Conservation (phyloP, 2,329 filamentous ascomycete species). For the Chrysoporthe cubensis region DNA sequence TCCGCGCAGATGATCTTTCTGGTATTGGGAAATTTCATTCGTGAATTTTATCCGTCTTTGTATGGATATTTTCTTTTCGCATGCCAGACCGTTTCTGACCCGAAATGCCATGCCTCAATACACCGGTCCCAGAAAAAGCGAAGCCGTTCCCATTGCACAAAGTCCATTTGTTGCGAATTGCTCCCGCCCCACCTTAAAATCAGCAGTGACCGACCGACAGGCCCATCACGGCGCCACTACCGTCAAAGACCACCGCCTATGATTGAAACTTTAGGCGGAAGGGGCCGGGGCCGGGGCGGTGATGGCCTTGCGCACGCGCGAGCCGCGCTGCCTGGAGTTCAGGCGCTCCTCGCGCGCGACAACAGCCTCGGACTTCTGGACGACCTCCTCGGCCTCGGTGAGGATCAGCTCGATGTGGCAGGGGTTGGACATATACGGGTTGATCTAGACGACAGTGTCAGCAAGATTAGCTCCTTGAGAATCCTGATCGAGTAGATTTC, state of each 20-base stretch:
- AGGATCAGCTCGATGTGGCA: conserved; percentile 99
- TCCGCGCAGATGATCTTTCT: conserved; percentile 15
- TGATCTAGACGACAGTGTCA: conserved; percentile 71
- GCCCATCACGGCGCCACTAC: conserved; percentile 39
- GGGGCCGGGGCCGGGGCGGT: conserved; percentile 44
- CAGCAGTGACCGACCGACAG: conserved; percentile 37
- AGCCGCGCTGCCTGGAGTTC: conserved; percentile 89
- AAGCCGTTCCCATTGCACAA: conserved; percentile 30
- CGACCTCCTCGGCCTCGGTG: conserved; percentile 94
- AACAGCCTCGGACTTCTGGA: conserved; percentile 82
- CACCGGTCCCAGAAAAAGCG: conserved; percentile 31
- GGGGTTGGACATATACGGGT: conserved; percentile 99
- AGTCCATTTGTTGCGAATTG: conserved; percentile 24
- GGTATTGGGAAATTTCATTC: conserved; percentile 29
- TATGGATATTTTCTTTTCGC: conserved; percentile 27
- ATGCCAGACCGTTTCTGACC: conserved; percentile 30
- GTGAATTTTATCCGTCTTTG: conserved; percentile 30
- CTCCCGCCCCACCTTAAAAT: conserved; percentile 18
- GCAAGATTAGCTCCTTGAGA: conserved; percentile 13
- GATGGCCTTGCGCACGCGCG: conserved; percentile 66
- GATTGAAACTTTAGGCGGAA: not conserved
- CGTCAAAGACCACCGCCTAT: conserved; percentile 24
- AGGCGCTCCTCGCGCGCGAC: conserved; percentile 70
- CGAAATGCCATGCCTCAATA: conserved; percentile 31
- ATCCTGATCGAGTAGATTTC: conserved; percentile 1